These are phyloP conservation scores for Ceratobasidium sp. DNA, from an alignment of 1,284 basidiomycete species.

Conservation along the genomic window DNA sequence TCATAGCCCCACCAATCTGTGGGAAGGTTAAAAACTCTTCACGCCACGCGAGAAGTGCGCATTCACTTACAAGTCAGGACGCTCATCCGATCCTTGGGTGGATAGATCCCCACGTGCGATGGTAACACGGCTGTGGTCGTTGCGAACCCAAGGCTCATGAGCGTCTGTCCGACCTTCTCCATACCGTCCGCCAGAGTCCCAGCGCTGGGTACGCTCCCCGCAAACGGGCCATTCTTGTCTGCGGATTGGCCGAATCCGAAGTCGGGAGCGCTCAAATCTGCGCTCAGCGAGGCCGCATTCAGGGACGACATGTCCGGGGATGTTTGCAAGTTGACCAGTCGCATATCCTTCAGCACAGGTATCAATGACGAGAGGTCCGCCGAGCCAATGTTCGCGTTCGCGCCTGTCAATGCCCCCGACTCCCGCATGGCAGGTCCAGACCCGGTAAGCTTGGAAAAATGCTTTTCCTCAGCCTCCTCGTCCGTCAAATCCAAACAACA, in stretches of 20 bases:
- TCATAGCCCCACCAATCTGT: slow-evolving; percentile 88
- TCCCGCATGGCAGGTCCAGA: slow-evolving; percentile 20
- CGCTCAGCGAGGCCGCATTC: slow-evolving; percentile 31
- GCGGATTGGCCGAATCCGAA: slow-evolving; percentile 68
- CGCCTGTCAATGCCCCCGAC: slow-evolving; percentile 9
- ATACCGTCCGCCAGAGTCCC: slow-evolving; percentile 74
- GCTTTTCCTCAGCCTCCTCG: slow-evolving; percentile 62
- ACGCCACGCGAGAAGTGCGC: neutral
- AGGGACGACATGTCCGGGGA: slow-evolving; percentile 41
- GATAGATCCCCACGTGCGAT: slow-evolving; percentile 74
- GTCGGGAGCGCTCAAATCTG: slow-evolving; percentile 65
- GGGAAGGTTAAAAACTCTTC: slow-evolving; percentile 10
- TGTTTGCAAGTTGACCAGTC: slow-evolving; percentile 59
- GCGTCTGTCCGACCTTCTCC: slow-evolving; percentile 74
- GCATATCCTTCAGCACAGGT: slow-evolving; percentile 65
- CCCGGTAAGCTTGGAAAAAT: slow-evolving; percentile 47
- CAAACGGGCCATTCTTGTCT: slow-evolving; percentile 67
- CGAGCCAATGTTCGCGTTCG: slow-evolving; percentile 55
- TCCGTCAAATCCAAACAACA: slow-evolving; percentile 60
- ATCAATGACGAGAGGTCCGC: slow-evolving; percentile 65
- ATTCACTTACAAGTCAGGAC: slow-evolving; percentile 73
- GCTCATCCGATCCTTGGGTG: slow-evolving; percentile 78
- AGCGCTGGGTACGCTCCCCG: slow-evolving; percentile 77
- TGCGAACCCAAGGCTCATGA: slow-evolving; percentile 80
- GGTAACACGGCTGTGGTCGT: slow-evolving; percentile 73